phyloP scores from a whole-genome alignment of 2,329 filamentous ascomycete species.

The Dothideomycetidae sp. region DNA sequence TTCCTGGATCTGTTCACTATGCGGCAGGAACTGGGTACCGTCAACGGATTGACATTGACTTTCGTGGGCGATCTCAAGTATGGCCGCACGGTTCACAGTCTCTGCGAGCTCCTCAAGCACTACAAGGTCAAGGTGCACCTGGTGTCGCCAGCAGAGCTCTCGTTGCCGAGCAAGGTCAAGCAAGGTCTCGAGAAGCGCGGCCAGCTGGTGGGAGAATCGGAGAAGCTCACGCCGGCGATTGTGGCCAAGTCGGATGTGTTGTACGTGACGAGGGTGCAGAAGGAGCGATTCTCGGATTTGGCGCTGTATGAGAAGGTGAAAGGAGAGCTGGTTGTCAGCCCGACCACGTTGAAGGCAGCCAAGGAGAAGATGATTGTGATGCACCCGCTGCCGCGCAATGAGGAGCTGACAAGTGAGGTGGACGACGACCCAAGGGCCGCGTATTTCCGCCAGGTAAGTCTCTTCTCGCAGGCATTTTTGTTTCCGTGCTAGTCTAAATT shows the following conservation, averaged over 20 bases:
- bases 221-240: slow-evolving; percentile 72
- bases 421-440: slow-evolving; percentile 94
- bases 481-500: slow-evolving; percentile 28
- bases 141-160: slow-evolving; percentile 65
- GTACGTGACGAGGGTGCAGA: slow-evolving; percentile 94
- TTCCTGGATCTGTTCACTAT: slow-evolving; percentile 98
- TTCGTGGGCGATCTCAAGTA: slow-evolving; percentile 89
- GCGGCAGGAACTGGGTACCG: slow-evolving; percentile 88
- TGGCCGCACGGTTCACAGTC: slow-evolving; percentile 86
- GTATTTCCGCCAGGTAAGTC: slow-evolving; percentile 95
- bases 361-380: slow-evolving; percentile 90
- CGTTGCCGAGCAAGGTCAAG: slow-evolving; percentile 61
- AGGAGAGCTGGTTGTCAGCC: slow-evolving; percentile 79
- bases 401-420: slow-evolving; percentile 87
- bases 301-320: slow-evolving; percentile 77
- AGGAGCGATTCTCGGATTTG: slow-evolving; percentile 77
- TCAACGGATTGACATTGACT: slow-evolving; percentile 89
- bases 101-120: slow-evolving; percentile 85
- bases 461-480: background rate
- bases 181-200: slow-evolving; percentile 58
- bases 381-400: slow-evolving; percentile 88
- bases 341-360: slow-evolving; percentile 74
- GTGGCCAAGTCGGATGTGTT: slow-evolving; percentile 77
- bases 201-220: slow-evolving; percentile 62
- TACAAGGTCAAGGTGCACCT: slow-evolving; percentile 93